Base-by-base conservation (phyloP, 116 monocot genomes). In the Zostera marina region DNA sequence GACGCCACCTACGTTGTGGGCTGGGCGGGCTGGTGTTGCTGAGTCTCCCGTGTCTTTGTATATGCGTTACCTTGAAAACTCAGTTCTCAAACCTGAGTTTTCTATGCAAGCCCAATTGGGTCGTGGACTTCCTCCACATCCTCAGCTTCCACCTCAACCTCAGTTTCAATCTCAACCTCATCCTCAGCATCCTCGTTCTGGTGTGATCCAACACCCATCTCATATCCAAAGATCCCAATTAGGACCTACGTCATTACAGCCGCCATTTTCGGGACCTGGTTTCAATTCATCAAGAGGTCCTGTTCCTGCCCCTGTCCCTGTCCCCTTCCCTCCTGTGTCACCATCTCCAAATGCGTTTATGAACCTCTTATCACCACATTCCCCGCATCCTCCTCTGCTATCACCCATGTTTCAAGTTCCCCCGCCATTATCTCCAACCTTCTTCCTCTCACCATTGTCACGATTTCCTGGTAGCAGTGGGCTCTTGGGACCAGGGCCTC, bases 371-470 rank as follows among this genome's bases (percentile, higher is more conserved):
- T 91, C 91, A 11, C 87, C 87, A 9, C 70, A 63, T 45, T 92
- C 92, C 14, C 92, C 92, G 0, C 83, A 78, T 61, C 82, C 87
- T 61, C 82, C 87, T n/a, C 45, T 83, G 53, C 75, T 83, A 2
- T 92, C 92, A 0, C 92, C 93, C 0, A 73, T 81, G 24, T 88
- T 73, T 47, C 81, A 93, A 51, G 73, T 81, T 38, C 77, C 81
- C 3, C 74, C 81, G 23, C 81, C 81, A 7, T 54, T 81, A 52
- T 66, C 75, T 4, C 84, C 84, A 9, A 81, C 66, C 41, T 84
- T 90, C 61, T 46, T 69, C 7, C 68, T 81, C 62, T 89, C 84
- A 1, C 78, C 81, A 8, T 12, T 75, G 54, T 24, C 75, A 19
- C 70, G 70, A 17, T n/a, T n/a, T n/a, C 39, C 46, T 13, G 51